Evolutionary conservation across 352 stramenopile genomes (phyloP), one percentile per base, ranked within the genome.

Genomic region (Achlya hypogyna): DNA sequence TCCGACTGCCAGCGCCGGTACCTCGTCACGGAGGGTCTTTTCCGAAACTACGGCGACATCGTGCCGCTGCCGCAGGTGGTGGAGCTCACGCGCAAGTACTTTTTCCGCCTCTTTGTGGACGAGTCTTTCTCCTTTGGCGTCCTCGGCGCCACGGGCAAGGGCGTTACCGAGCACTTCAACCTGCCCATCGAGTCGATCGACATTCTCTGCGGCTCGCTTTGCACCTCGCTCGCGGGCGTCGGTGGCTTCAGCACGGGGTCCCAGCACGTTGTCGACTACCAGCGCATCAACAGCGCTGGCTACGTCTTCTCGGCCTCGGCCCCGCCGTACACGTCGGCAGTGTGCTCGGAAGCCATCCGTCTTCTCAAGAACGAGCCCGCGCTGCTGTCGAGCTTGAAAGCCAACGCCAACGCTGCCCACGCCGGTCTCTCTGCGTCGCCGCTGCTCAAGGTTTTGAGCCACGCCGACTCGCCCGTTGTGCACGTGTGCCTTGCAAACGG

Each of bases 261-360:
- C 54, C 86, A 96, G 71, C 96, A 99, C 65, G 91, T 99, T 5
- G 93, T 98, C 10, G 95, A 98, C 77, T 98, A 98, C 83, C 97
- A 99, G 79, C 91, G 97, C 53, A 86, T 99, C 34, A 98, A 94
- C 71, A 98, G 93, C 42, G 96, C 96, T 5, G 96, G 96, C 53
- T 99, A 99, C 77, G 97, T 97, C 70, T 99, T 98, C 78, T 98
- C 93, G 68, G 97, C 97, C n/a, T 97, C 95, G 53, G 86, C 93
- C 27, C 95, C 96, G 35, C 97, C 97, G 9, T 99, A 99, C 77
- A 96, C 96, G 60, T 95, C 86, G 10, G 83, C 89, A 4, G 95
- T 84, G 54, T 90, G 85, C 35, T 91, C 86, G 6, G 87, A 89
- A 66, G 78, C 89, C n/a, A 84, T 97, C 38, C 79, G 76, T 31